Evolutionary conservation across 495 filamentous ascomycete genomes (phyloP).

Genomic region (Tuber magnatum): DNA sequence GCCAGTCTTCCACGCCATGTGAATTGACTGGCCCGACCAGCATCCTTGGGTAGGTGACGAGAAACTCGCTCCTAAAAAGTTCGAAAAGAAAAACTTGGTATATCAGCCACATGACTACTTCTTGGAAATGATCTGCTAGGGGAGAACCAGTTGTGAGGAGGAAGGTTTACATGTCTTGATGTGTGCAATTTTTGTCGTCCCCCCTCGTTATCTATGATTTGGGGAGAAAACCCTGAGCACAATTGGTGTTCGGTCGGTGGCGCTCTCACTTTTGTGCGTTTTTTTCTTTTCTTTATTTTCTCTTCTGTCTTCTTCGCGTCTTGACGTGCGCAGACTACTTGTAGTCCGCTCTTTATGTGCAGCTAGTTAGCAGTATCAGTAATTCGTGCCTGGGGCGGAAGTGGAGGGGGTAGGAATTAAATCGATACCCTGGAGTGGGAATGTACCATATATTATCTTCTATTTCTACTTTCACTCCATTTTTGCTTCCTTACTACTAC

Average conservation of each 20-base stretch:
- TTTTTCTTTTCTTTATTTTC: constrained; percentile 5
- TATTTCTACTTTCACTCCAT: neutral
- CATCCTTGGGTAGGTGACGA: neutral
- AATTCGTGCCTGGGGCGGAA: constrained; percentile 7
- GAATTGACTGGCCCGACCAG: neutral
- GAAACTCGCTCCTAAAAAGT: neutral
- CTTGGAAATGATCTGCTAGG: neutral
- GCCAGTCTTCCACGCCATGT: constrained; percentile 31
- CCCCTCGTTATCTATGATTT: neutral
- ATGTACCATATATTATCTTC: neutral
- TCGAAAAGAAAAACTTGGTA: neutral
- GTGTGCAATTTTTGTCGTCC: neutral
- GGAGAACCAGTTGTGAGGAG: neutral
- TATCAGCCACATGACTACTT: neutral
- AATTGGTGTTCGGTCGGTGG: constrained; percentile 3
- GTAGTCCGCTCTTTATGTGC: constrained; percentile 9
- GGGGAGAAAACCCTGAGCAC: neutral
- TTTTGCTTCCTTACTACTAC: neutral
- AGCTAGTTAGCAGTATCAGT: constrained; percentile 28
- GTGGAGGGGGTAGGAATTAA: neutral
- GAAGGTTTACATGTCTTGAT: neutral
- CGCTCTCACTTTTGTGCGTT: neutral
- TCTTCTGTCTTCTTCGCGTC: neutral
- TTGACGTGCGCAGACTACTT: neutral
- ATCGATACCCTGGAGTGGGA: neutral